Evolutionary conservation across 441 rosid species (phyloP), one percentile per base, ranked within the genome.

Genomic region (Adansonia gregorii): DNA sequence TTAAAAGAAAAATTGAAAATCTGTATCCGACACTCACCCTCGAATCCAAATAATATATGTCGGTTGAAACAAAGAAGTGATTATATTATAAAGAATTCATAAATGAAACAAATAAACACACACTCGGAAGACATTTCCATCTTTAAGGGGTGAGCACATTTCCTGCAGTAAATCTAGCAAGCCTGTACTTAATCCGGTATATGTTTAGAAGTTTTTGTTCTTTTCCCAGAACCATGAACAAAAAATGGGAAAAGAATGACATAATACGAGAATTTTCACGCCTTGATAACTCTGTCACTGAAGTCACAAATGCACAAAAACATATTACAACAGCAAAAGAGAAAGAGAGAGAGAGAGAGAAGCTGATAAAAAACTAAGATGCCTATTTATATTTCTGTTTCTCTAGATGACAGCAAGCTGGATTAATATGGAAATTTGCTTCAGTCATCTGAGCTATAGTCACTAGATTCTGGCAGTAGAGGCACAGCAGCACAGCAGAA

Each of bases 381-480:
- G 48, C 70, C 71, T 48, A 46, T 64, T 64, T 49, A 64, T 65
- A 75, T 64, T 63, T 24, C 45, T 31, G 22, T 75, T 27, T 49
- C 27, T 31, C 48, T 48, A 10, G 17, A 22, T 17, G 48, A 49
- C 46, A 46, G 45, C 35, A n/a, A 48, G 56, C 12, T 24, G 2
- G 24, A 24, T 75, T 27, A 6, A 64, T 49, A 63, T n/a, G 35
- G 14, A 11, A 10, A 7, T n/a, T 39, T 8, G 67, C 75, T 51
- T 95, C 85, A 92, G 67, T 90, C 97, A 82, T 95, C 98, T 19
- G 97, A 95, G 86, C 97, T 94, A 82, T 90, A 95, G 61, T 93
- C 98, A 77, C 97, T 93, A 49, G 98, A 93, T 84, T 93, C 97
- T 11, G 90, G 89, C 71, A 91, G 77, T 68, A 83, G 86, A 2